Conservation (phyloP, 108 stramenopile genomes). For the Chaetoceros tenuissimus region DNA sequence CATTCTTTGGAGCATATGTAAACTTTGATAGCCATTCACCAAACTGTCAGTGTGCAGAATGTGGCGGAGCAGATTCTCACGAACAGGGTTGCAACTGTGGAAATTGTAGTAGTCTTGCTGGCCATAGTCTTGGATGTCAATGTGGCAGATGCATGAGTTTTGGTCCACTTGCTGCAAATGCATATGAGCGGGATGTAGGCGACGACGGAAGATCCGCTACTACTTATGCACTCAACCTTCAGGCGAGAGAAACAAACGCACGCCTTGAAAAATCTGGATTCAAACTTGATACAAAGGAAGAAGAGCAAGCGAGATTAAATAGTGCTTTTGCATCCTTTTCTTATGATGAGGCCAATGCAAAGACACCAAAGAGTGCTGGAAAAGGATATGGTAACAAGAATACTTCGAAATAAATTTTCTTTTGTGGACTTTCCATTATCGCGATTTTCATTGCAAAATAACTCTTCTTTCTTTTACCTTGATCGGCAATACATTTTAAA, state of each 20-base stretch:
- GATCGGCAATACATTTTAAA: too few species aligned
- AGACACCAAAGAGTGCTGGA: too few species aligned
- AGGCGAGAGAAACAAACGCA: conserved; percentile 43
- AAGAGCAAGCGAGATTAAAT: conserved; percentile 25
- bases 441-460: too few species aligned
- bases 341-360: conserved; percentile 23
- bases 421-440: too few species aligned
- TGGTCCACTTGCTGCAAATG: conserved; percentile 1
- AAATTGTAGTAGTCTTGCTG: background rate
- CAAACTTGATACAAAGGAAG: conserved; percentile 43
- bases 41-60: background rate
- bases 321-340: conserved; percentile 32
- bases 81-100: background rate
- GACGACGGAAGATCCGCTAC: conserved; percentile 27
- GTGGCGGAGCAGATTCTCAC: background rate
- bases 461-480: too few species aligned
- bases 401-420: too few species aligned
- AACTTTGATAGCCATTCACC: background rate
- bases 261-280: conserved; percentile 39
- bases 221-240: conserved; percentile 31
- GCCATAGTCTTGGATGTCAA: background rate
- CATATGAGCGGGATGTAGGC: conserved; percentile 32
- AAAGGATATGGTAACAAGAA: too few species aligned
- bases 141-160: background rate
- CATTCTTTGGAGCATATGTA: background rate